Base-by-base conservation (phyloP, 169 alveolate genomes). In the Plasmodium vivax region DNA sequence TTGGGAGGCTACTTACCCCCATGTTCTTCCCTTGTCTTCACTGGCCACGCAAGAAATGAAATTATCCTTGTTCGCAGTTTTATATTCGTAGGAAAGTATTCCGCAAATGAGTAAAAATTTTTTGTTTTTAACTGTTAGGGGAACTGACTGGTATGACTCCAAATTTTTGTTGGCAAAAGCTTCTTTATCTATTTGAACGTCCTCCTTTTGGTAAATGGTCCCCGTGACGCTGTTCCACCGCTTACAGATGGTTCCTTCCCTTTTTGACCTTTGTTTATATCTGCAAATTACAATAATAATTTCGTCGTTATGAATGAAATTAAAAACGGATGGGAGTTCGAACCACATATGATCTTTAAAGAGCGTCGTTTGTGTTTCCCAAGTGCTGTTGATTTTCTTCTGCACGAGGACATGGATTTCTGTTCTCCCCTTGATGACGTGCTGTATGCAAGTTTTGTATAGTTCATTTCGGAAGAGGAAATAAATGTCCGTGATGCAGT, bases 251-350 rank as follows among this genome's bases (percentile, higher is more conserved):
- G 19, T 6, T n/a, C 47, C 75, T n/a, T 38, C 51, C 12, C 3
- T 34, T 34, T 38, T 62, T 4, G 3, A 1, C 73, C 2, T 2
- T 19, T 23, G 16, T 71, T 4, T 27, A 83, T 62, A 16, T 41
- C 74, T 62, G 23, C 92, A 83, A 16, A 83, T n/a, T 83, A 83
- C 14, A 36, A 83, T 58, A 38, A 83, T 36, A 23, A 54, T 54
- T 32, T 83, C 83, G 27, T 83, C 47, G 5, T 38, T 43, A 38
- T 12, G 43, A 3, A 83, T 9, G 47, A 36, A 83, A 23, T 5
- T 58, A 43, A 68, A 71, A 14, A 83, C 27, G 74, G 38, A 71
- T 27, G 68, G 73, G 71, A n/a, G 71, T 19, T 41, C 9, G 16
- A 5, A 23, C 75, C 32, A 36, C 4, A 1, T 6, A 2, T 12